Percentiles rank a stretch among this genome's conserved stretches.
Evolutionary conservation across 345 rosid genomes (phyloP).

Genomic region (Citrus glauca): DNA sequence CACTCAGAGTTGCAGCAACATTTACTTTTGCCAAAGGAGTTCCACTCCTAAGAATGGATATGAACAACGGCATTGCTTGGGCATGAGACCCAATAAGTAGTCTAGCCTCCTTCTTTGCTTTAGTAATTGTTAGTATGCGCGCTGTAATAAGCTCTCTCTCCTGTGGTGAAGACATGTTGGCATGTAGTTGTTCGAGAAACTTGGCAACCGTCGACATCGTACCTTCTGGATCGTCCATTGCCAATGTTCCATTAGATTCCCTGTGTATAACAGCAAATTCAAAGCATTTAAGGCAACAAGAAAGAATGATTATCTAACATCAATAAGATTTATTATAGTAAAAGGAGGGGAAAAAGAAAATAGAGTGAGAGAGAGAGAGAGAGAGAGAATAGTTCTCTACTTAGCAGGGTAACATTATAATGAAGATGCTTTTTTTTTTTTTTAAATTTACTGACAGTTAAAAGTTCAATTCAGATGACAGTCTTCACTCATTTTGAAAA

Average conservation of each 20-base stretch:
- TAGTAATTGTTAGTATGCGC: conserved; percentile 63
- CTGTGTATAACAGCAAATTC: conserved; percentile 29
- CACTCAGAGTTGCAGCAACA: conserved; percentile 60
- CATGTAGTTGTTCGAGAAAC: conserved; percentile 74
- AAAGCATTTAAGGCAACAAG: neutral
- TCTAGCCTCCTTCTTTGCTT: conserved; percentile 71
- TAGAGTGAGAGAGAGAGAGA: no score
- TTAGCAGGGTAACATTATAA: neutral
- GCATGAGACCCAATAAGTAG: conserved; percentile 60
- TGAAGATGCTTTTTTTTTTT: neutral
- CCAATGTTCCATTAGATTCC: conserved; percentile 39
- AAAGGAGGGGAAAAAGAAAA: no score
- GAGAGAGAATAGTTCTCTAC: no score
- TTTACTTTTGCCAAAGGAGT: conserved; percentile 64
- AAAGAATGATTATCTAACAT: neutral
- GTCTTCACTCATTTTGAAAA: neutral
- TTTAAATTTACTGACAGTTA: neutral
- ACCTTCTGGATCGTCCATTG: conserved; percentile 53
- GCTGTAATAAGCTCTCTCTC: conserved; percentile 81
- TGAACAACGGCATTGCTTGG: conserved; percentile 85
- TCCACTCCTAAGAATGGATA: conserved; percentile 75
- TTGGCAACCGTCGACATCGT: conserved; percentile 60
- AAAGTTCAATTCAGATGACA: neutral
- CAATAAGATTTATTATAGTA: neutral
- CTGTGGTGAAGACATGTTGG: conserved; percentile 52